These are phyloP conservation scores for Plasmodium gallinaceum DNA, from an alignment of 169 alveolate species.

Conservation along the genomic window DNA sequence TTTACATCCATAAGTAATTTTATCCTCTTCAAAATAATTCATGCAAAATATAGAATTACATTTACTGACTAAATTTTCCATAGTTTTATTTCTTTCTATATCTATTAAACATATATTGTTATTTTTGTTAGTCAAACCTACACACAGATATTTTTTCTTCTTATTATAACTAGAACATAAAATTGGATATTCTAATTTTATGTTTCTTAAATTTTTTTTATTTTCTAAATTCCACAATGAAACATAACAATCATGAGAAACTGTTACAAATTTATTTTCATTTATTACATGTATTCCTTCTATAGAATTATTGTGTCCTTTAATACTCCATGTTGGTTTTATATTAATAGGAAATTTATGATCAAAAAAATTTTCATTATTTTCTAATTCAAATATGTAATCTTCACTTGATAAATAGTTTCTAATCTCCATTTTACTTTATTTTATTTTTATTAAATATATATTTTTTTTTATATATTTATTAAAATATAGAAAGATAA, in stretches of 20 bases:
- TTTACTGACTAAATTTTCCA: conserved; percentile 3
- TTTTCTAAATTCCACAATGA: conserved; percentile 28
- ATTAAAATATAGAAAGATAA: too few species aligned
- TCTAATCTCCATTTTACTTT: conserved; percentile 32
- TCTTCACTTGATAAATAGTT: conserved; percentile 55
- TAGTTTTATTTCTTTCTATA: conserved; percentile 26
- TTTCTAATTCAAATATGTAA: conserved; percentile 58
- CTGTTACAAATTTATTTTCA: conserved; percentile 14
- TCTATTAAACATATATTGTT: conserved; percentile 44
- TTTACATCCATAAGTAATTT: conserved; percentile 57
- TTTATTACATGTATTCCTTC: conserved; percentile 60
- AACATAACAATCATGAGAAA: conserved; percentile 46
- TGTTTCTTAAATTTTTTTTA: conserved; percentile 19
- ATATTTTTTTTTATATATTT: too few species aligned
- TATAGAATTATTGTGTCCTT: conserved; percentile 54
- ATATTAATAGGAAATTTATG: conserved; percentile 14
- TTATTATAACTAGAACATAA: conserved; percentile 45
- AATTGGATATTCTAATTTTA: conserved; percentile 39
- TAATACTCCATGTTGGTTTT: conserved; percentile 66
- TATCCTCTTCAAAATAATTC: conserved; percentile 49
- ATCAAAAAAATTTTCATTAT: conserved; percentile 40
- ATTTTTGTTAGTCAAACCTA: conserved; percentile 44
- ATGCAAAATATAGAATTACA: conserved; percentile 67
- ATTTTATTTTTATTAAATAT: too few species aligned
- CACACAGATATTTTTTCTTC: conserved; percentile 14